Evolutionary conservation across 768 basidiomycete species (phyloP), one percentile per base, ranked within the genome.

Genomic region (Mrakia hoshinonis): DNA sequence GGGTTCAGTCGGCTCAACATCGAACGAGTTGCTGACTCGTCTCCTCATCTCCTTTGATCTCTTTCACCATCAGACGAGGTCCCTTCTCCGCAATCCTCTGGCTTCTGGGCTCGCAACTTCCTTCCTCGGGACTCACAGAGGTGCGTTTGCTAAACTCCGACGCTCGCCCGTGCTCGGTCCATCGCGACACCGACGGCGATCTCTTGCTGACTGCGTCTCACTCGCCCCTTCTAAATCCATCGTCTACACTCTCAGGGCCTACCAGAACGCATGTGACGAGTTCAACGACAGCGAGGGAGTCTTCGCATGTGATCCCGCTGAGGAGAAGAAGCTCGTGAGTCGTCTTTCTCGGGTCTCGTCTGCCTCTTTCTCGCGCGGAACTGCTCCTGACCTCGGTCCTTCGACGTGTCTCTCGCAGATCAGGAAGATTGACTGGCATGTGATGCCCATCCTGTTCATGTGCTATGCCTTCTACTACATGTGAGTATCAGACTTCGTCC

Each of bases 381-480:
- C 54, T 55, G 24, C 11, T 24, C 22, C 54, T 31, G 24, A 31
- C 24, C 55, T 11, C 55, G 34, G 20, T 60, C 29, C 20, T 36
- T 13, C 31, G 24, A n/a, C 6, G 20, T 29, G 24, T 29, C 55
- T 4, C 34, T 60, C 55, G n/a, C 55, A 34, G 55, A 20, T 60
- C 29, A 15, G 34, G 4, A 76, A 76, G 66, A 51, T 77, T n/a
- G 75, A 68, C 64, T 75, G 75, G 74, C 71, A 76, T 24, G 75
- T 77, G 58, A 76, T 77, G 5, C 77, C 77, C 15, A 71, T 74
- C n/a, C 72, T 76, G 6, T 68, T 66, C 55, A 67, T 76, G 65
- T 75, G 75, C 67, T 77, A 77, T 65, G 70, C 70, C n/a, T 77
- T 76, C 72, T 77, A 75, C 67, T 76, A 76, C 66, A 61, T 75